Base-by-base conservation (phyloP, 495 filamentous ascomycete genomes). In the Tuber microsphaerosporum region DNA sequence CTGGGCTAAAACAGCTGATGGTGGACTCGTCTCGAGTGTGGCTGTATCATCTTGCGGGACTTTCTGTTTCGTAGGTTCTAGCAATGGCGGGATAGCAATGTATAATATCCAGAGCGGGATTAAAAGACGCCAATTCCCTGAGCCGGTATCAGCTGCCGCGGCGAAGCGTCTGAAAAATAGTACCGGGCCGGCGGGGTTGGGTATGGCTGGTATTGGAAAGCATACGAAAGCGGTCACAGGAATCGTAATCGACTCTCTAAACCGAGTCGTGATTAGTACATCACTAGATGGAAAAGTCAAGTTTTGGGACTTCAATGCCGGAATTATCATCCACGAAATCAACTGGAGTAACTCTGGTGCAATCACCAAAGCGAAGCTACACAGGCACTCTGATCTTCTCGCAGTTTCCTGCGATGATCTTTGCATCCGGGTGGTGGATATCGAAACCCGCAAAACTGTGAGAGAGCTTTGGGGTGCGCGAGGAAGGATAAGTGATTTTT, bases 101-200 rank as follows among this genome's bases (percentile, higher is more conserved):
- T 98, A 91, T 87, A 99, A 99, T 83, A 86, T 99, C 77, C 95
- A 99, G 83, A 97, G 94, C 39, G 95, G 95, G 56, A 84, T 89
- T 19, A 92, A 94, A 82, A 89, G 94, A 69, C 92, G 93, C 77
- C 89, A 90, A 41, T 98, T 94, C 83, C 95, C 95, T 41, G 87
- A 92, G 17, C 87, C 88, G 71, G 81, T 91, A 74, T 89, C 88
- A 51, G 87, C 89, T 39, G 86, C 88, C 45, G 91, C 91, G 84
- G 89, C 90, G 19, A 85, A 86, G 37, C 86, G 87, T 44, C 85
- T 81, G 61, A 86, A 87, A 77, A 77, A 83, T 69, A 83, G 80
- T 71, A 75, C 83, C 68, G 82, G 80, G 71, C 56, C 56, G 14
- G 56, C 14, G 14, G 85, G 83, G 61, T 81, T 77, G 31, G 87